Evolutionary conservation across 2,329 filamentous ascomycete species (phyloP), one percentile per base, ranked within the genome.

Genomic region (Phoma sp.): DNA sequence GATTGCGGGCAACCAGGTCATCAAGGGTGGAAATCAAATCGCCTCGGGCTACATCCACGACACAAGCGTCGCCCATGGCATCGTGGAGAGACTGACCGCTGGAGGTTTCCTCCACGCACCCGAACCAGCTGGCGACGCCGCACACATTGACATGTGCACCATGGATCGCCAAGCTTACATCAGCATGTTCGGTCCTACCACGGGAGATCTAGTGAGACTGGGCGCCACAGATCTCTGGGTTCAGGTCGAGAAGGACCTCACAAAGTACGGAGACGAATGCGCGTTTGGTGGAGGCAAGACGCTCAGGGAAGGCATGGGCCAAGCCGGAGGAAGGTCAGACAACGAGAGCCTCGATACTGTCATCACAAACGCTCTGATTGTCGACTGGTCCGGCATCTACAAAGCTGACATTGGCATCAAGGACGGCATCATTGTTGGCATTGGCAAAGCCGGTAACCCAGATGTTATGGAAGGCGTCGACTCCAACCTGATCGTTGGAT

Each of bases 401-500:
- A 98, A 98, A 79, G 94, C 93, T 6, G 94, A 98, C 74, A 96
- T 98, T 71, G 94, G 94, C 25, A 88, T 98, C 74, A 96, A 96
- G 75, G 77, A 92, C 64, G 93, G 94, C 2, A 73, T 89, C 35
- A 97, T 98, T 68, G 88, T 88, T 25, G 94, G 87, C 0, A 94
- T 98, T 64, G 94, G 94, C 56, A 97, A 98, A 77, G 92, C 94
- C 15, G 94, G 94, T 19, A 98, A 97, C 69, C 94, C 94, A n/a
- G 94, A 98, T 76, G 86, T 96, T 41, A 97, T 97, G 94, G 89
- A 95, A 29, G 91, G 91, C 4, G 91, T 98, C 6, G 82, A 88
- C 55, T 81, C 86, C 0, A 83, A 87, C 51, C 86, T 98, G 87
- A 80, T 96, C 1, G 86, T 97, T 9, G 94, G 94, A 10, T 89